Base-by-base conservation (phyloP, 2,329 filamentous ascomycete species). In the Alternaria tenuissima region DNA sequence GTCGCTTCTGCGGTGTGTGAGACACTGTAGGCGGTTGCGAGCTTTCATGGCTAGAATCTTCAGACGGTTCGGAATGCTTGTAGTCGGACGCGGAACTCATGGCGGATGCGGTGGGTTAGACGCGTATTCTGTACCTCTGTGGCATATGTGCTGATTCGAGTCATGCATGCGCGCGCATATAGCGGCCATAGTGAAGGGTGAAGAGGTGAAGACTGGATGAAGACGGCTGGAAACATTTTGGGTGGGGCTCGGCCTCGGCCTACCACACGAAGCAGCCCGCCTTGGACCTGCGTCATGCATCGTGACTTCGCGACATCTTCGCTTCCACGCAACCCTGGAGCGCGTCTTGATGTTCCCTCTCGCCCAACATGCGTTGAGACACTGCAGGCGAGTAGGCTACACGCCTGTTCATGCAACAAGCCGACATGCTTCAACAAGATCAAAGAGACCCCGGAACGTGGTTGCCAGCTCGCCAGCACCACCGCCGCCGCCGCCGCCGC, bases 281-380 rank as follows among this genome's bases (percentile, higher is more conserved):
- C 38, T 22, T 56, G 47, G 44, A 18, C 16, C 5, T 49, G 53
- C 61, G 62, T 68, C 67, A 64, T 66, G 46, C 51, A 46, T 62
- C 57, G 54, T 71, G 67, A 75, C 68, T 65, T 59, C 59, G 68
- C 68, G 64, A 64, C 59, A 63, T 18, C 42, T 64, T 68, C 63
- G 70, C 60, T 59, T 60, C 58, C 46, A n/a, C 26, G 28, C 55
- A 36, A 12, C 34, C 46, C 32, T n/a, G 32, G 30, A 22, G 49
- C 62, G 44, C 52, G 71, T 69, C 59, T 53, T 53, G 68, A 79
- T 79, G 77, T 76, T 74, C 34, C 70, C 69, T 59, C 51, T 70
- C 39, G 42, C 59, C 30, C 65, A 59, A 56, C 65, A 76, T 79
- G 77, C 67, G 66, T 64, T 77, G 69, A 74, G 53, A 58, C 52